Base-by-base conservation (phyloP, 805 yeast species). In the Lipomyces spencermartinsiae region DNA sequence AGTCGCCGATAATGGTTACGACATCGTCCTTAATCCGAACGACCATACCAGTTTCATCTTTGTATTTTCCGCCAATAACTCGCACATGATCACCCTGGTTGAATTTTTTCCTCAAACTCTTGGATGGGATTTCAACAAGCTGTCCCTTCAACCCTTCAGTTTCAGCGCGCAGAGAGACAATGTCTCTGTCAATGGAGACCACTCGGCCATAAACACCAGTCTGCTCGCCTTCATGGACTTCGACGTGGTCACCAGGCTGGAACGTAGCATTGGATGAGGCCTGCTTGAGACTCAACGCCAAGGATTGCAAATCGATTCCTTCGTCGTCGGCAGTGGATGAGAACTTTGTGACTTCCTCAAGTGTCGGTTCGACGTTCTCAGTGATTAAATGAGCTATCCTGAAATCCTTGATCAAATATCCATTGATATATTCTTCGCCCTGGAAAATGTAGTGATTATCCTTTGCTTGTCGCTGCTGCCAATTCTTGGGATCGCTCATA, bases 191-290 rank as follows among this genome's bases (percentile, higher is more conserved):
- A 1, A 93, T 86, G 33, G 90, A 84, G 8, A 86, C 80, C 62
- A 94, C 97, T 62, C 85, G 84, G 80, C 98, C 99, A 63, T 85
- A 84, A 68, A 96, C 86, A 68, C 94, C 96, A 58, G 93, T 87
- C 80, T 93, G 98, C 80, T 95, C 99, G 77, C 99, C 99, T 71
- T 88, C 87, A 62, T 91, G 84, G 60, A 95, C 91, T 79, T 93
- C 97, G 59, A 95, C 97, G 73, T 91, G 86, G 78, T 95, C 99
- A 73, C 97, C 98, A 5, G 96, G 92, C 78, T 92, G 97, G 82
- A 93, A 94, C 2, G 84, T 79, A 43, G 87, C 83, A 35, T 84
- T 80, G 29, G 85, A 82, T 49, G 84, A 84, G 63, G 86, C 83
- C 1, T 87, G 82, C 71, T 91, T 91, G 73, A 95, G 83, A n/a